Evolutionary conservation across 768 basidiomycete species (phyloP).

Genomic region (Pulveroboletus sp.): DNA sequence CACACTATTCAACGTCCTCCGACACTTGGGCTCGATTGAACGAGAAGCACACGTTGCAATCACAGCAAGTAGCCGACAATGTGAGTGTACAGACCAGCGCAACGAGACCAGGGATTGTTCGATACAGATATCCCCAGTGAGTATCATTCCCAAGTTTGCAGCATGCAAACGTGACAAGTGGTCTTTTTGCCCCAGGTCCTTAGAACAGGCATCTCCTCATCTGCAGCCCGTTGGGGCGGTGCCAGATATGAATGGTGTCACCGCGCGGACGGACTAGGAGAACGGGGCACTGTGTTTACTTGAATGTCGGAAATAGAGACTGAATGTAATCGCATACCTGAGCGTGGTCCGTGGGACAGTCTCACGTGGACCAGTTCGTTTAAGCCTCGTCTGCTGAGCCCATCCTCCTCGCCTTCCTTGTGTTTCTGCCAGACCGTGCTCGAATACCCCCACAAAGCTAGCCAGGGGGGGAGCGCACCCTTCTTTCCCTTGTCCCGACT

Average conservation of each 20-base stretch:
- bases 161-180: slow-evolving; percentile 1
- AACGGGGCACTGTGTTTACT: background rate
- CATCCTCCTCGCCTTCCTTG: too few species aligned
- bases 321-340: too few species aligned
- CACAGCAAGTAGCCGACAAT: slow-evolving; percentile 36
- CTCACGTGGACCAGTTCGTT: slow-evolving; percentile 23
- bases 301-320: too few species aligned
- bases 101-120: slow-evolving; percentile 46
- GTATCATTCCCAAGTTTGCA: slow-evolving; percentile 26
- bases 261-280: slow-evolving; percentile 29
- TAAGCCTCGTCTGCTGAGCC: background rate
- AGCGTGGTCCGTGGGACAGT: too few species aligned
- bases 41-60: slow-evolving; percentile 49
- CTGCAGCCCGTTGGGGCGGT: slow-evolving; percentile 51
- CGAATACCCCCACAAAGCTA: too few species aligned
- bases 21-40: slow-evolving; percentile 54
- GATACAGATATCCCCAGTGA: slow-evolving; percentile 72
- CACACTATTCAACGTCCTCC: slow-evolving; percentile 48
- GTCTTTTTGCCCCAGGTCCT: slow-evolving; percentile 34
- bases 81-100: slow-evolving; percentile 40
- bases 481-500: background rate
- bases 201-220: slow-evolving; percentile 61
- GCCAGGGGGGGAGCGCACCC: background rate
- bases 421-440: too few species aligned
- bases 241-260: slow-evolving; percentile 33